These are phyloP conservation scores for Botrytis fabae DNA, from an alignment of 2,329 filamentous ascomycete species.

Conservation along the genomic window DNA sequence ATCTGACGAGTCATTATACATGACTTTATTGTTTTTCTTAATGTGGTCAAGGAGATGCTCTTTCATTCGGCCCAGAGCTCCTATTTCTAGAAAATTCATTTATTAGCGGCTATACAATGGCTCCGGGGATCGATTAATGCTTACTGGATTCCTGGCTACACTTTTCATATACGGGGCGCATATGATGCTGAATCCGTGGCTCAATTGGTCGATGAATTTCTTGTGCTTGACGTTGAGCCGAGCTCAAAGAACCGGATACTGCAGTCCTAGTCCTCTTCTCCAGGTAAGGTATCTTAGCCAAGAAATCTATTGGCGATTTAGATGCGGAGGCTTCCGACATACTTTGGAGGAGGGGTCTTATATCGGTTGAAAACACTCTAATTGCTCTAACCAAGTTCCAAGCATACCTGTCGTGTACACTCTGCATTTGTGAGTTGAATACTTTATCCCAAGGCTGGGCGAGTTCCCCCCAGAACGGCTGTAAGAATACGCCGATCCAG, in stretches of 20 bases:
- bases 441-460: slow-evolving; percentile 1
- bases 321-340: not conserved
- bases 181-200: not conserved
- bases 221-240: not conserved
- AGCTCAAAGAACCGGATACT: not conserved
- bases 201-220: not conserved
- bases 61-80: not conserved
- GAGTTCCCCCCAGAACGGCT: not conserved
- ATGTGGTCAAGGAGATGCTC: not conserved
- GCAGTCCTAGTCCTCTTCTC: not conserved
- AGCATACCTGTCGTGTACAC: not conserved
- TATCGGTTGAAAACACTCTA: not conserved
- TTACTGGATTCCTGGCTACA: not conserved
- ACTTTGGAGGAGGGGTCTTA: not conserved
- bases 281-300: not conserved
- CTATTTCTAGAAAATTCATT: not conserved
- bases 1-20: not conserved
- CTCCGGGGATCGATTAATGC: not conserved
- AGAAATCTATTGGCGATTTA: not conserved
- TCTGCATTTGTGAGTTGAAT: not conserved
- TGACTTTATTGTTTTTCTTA: not conserved
- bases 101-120: not conserved
- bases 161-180: not conserved
- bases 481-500: not conserved
- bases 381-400: not conserved